A percentile compares a stretch with the other conserved stretches of the same genome.
Evolutionary conservation across 345 rosid species (phyloP).

Genomic region (Pugionium dolabratum): DNA sequence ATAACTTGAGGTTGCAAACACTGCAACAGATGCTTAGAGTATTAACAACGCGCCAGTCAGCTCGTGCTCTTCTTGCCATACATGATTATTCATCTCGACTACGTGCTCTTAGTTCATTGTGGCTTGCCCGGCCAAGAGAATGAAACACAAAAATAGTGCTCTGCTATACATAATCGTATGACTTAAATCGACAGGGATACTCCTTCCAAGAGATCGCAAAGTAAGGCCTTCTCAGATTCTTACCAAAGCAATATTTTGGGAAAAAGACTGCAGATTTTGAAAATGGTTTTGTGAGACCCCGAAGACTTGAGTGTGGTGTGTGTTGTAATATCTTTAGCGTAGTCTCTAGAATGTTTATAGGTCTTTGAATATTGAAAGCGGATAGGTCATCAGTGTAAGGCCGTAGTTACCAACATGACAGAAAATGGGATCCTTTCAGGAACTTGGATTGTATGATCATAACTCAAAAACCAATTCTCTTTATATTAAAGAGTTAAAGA

Average conservation of each 20-base stretch:
- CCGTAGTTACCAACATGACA: slow-evolving; percentile 33
- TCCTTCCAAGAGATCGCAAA: slow-evolving; percentile 34
- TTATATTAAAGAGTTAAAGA: background rate
- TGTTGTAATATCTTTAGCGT: slow-evolving; percentile 38
- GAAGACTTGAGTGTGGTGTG: slow-evolving; percentile 29
- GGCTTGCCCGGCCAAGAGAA: slow-evolving; percentile 97
- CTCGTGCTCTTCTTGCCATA: slow-evolving; percentile 91
- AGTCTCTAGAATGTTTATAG: slow-evolving; percentile 35
- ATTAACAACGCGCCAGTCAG: slow-evolving; percentile 87
- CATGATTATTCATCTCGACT: slow-evolving; percentile 88
- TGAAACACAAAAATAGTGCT: slow-evolving; percentile 40
- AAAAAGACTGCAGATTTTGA: slow-evolving; percentile 30
- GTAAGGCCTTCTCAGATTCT: slow-evolving; percentile 30
- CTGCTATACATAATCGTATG: slow-evolving; percentile 18
- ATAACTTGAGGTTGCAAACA: slow-evolving; percentile 89
- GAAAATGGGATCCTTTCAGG: slow-evolving; percentile 27
- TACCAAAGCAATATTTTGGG: slow-evolving; percentile 35
- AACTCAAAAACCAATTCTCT: slow-evolving; percentile 10
- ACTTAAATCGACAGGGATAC: slow-evolving; percentile 28
- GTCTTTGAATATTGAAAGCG: slow-evolving; percentile 30
- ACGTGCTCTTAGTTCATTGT: slow-evolving; percentile 95
- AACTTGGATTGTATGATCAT: slow-evolving; percentile 23
- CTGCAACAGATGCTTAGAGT: slow-evolving; percentile 91
- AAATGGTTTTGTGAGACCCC: slow-evolving; percentile 19
- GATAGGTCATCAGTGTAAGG: slow-evolving; percentile 34